Base-by-base conservation (phyloP, 2,329 filamentous ascomycete genomes). In the Beauveria pseudobassiana region DNA sequence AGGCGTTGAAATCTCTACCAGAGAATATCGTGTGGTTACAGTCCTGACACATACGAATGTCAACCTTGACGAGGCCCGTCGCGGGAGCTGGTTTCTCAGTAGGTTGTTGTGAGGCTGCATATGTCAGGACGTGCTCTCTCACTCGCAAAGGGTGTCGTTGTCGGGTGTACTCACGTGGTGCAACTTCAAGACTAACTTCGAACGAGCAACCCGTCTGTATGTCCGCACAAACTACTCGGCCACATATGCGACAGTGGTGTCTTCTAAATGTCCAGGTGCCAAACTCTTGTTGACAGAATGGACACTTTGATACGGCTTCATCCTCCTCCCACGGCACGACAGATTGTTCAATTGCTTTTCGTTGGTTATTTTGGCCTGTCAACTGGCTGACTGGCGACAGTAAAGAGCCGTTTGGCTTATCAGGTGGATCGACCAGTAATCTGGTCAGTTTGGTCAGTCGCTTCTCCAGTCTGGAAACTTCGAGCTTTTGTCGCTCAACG, bases 321-420 rank as follows among this genome's bases (percentile, higher is more conserved):
- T 99, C 95, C 58, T 98, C 93, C 73, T 99, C 90, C 95, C 95
- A 99, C 0, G 88, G 89, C 18, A 99, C 93, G 8, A 99, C 85
- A 0, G 90, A 92, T 71, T 99, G 95, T 72, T 99, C 95, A 5
- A 98, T 77, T 16, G 84, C 72, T 71, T 96, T 95, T 55, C 91
- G 83, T 55, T 88, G 85, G 65, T 88, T 91, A 70, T 87, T 91
- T 65, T 89, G 87, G 45, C 86, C 86, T 1, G 85, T 78, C 1
- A 90, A 69, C 2, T 82, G 79, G 66, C 87, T 79, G 0, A 89
- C 78, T 0, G 86, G 83, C 63, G 82, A 84, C 50, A 89, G 69
- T 48, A 89, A 62, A 75, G 72, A 88, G 68, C 76, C 65, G 76
- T 76, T 71, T 2, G 87, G 77, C 30, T 91, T 89, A 7, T 87